These are phyloP conservation scores for Globisporangium okanoganense DNA, from an alignment of 352 stramenopile species.

Conservation along the genomic window DNA sequence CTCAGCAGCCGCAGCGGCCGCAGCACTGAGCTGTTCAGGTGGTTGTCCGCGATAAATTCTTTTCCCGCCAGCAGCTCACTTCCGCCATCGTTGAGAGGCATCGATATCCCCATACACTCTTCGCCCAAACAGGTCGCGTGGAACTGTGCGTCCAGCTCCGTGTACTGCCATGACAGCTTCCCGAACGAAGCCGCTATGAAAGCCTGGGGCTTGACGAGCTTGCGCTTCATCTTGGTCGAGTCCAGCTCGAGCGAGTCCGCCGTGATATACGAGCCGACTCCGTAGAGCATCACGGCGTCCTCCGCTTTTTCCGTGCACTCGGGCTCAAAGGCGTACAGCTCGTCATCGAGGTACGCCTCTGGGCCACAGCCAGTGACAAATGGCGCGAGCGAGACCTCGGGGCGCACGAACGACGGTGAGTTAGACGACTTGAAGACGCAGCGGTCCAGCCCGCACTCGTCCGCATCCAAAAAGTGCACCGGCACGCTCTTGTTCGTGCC, in stretches of 20 bases:
- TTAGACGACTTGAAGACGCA: slow-evolving; percentile 18
- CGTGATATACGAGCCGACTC: slow-evolving; percentile 15
- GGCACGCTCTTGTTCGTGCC: not conserved
- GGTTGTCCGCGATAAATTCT: slow-evolving; percentile 21
- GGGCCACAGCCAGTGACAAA: slow-evolving; percentile 8
- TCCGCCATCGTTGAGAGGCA: slow-evolving; percentile 21
- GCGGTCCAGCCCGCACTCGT: slow-evolving; percentile 9
- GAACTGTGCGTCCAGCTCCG: slow-evolving; percentile 23
- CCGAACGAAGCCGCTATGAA: slow-evolving; percentile 34
- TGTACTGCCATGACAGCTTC: slow-evolving; percentile 37
- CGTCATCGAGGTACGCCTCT: not conserved
- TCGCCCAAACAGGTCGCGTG: slow-evolving; percentile 18
- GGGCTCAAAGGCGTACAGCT: slow-evolving; percentile 9
- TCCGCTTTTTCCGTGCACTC: not conserved
- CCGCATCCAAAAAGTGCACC: slow-evolving; percentile 7
- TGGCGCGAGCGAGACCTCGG: slow-evolving; percentile 13
- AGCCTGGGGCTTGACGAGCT: slow-evolving; percentile 14
- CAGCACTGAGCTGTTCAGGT: slow-evolving; percentile 13
- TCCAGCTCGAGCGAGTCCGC: slow-evolving; percentile 15
- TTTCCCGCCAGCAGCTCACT: slow-evolving; percentile 30
- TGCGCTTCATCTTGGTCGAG: slow-evolving; percentile 8
- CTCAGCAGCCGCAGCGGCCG: slow-evolving; percentile 12
- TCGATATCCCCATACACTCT: slow-evolving; percentile 30
- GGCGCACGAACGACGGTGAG: slow-evolving; percentile 8
- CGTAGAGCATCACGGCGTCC: slow-evolving; percentile 14